Evolutionary conservation across 768 basidiomycete genomes (phyloP).

Genomic region (Leccinum broughii): DNA sequence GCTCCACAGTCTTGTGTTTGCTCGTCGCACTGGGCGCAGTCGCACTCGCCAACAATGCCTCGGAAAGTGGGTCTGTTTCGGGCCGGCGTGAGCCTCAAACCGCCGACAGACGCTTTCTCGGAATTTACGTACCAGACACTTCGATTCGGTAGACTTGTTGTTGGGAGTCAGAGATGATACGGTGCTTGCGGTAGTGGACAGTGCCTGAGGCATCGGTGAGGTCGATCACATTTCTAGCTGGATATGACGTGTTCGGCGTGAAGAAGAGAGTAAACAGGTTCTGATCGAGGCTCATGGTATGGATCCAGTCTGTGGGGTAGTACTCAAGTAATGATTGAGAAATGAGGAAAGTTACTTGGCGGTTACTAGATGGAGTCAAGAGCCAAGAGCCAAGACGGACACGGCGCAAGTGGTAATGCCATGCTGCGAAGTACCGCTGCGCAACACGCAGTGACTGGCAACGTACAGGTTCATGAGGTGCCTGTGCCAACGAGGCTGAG

Average conservation of each 20-base stretch:
- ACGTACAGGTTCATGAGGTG: neutral
- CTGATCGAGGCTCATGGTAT: slow-evolving; percentile 75
- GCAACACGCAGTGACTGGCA: too few relatives aligned
- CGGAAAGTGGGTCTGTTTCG: slow-evolving; percentile 66
- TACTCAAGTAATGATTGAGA: neutral
- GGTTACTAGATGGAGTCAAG: neutral
- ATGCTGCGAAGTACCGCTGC: neutral
- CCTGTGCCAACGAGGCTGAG: neutral
- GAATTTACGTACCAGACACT: slow-evolving; percentile 54
- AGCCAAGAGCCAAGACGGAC: neutral
- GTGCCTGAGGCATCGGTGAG: slow-evolving; percentile 64
- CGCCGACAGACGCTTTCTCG: neutral
- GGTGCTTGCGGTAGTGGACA: slow-evolving; percentile 72
- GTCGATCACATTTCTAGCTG: slow-evolving; percentile 54
- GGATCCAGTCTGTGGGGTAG: neutral
- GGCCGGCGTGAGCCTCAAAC: neutral
- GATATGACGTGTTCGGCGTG: slow-evolving; percentile 56
- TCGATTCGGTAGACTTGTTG: slow-evolving; percentile 58
- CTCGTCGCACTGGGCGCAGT: slow-evolving; percentile 60
- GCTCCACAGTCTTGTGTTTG: slow-evolving; percentile 74
- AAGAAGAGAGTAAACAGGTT: slow-evolving; percentile 82
- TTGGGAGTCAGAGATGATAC: slow-evolving; percentile 41
- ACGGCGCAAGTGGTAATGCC: neutral
- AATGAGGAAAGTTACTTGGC: neutral
- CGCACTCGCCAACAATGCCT: slow-evolving; percentile 68